Percentiles rank a stretch among this genome's conserved stretches.
Conservation (phyloP, 176 grass and related monocot species). For the Phoenix roebelenii region DNA sequence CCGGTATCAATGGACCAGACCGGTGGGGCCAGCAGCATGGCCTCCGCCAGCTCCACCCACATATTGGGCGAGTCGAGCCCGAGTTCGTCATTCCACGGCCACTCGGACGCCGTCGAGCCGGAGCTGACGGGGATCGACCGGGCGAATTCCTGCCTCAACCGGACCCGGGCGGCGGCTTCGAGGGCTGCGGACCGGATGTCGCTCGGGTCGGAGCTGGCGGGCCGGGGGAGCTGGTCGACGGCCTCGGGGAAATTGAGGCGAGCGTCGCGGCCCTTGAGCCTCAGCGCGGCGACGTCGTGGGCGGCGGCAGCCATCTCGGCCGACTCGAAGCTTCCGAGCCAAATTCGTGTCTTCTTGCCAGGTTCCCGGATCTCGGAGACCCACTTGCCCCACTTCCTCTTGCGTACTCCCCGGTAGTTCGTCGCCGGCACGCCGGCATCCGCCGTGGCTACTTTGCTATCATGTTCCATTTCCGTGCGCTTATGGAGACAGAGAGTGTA, state of each 20-base stretch:
- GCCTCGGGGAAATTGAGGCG: conserved; percentile 68
- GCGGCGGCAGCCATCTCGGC: conserved; percentile 88
- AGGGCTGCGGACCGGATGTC: conserved; percentile 76
- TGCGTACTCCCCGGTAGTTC: conserved; percentile 73
- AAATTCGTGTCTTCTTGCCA: conserved; percentile 93
- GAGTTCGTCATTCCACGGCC: conserved; percentile 39
- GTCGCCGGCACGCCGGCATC: conserved; percentile 3
- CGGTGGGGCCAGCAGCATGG: conserved; percentile 74
- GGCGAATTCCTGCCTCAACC: conserved; percentile 33
- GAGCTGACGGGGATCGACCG: background rate
- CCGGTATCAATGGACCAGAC: conserved; percentile 30
- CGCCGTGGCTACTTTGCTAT: background rate
- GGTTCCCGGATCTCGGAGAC: conserved; percentile 97
- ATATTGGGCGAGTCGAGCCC: conserved; percentile 50
- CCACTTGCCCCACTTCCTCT: conserved; percentile 96
- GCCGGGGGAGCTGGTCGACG: conserved; percentile 46
- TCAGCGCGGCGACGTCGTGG: conserved; percentile 75
- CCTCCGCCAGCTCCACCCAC: conserved; percentile 86
- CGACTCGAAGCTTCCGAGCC: conserved; percentile 92
- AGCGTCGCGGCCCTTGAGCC: conserved; percentile 49
- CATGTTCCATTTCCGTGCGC: too few species aligned
- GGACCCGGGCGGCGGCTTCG: conserved; percentile 49
- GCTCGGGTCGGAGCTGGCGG: conserved; percentile 48
- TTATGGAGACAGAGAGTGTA: too few species aligned
- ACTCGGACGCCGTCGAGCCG: background rate